Evolutionary conservation across 306 rosid genomes (phyloP).

Genomic region (Sicyos edulis): DNA sequence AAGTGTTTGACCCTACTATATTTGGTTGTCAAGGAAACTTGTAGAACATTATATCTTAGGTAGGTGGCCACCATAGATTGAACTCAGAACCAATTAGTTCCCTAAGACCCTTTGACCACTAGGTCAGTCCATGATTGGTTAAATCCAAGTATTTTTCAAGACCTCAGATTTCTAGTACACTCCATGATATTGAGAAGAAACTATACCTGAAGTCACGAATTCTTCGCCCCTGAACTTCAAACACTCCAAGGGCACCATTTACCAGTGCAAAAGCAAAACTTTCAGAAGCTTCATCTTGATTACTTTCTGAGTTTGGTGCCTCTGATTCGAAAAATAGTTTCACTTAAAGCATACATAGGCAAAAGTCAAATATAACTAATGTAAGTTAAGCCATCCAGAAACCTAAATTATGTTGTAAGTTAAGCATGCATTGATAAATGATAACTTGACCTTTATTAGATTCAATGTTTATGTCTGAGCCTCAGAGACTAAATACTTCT

Average conservation of each 20-base stretch:
- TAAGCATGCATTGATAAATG: no score
- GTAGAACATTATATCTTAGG: no score
- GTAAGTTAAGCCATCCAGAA: conserved; percentile 19
- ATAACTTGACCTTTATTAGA: no score
- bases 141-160: not conserved
- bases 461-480: no score
- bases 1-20: no score
- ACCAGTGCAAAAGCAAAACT: conserved; percentile 94
- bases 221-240: conserved; percentile 91
- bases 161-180: conserved; percentile 1
- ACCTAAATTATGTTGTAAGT: not conserved
- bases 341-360: conserved; percentile 22
- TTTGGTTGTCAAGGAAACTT: no score
- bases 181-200: conserved; percentile 22
- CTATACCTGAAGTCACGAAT: conserved; percentile 90
- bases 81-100: no score
- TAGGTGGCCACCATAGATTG: no score
- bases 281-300: conserved; percentile 78
- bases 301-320: conserved; percentile 56
- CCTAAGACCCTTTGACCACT: no score
- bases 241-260: conserved; percentile 98
- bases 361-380: conserved; percentile 16
- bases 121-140: no score
- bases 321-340: conserved; percentile 39
- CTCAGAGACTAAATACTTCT: no score